Conservation (phyloP, 768 basidiomycete species). For the Cantharellus anzutake region DNA sequence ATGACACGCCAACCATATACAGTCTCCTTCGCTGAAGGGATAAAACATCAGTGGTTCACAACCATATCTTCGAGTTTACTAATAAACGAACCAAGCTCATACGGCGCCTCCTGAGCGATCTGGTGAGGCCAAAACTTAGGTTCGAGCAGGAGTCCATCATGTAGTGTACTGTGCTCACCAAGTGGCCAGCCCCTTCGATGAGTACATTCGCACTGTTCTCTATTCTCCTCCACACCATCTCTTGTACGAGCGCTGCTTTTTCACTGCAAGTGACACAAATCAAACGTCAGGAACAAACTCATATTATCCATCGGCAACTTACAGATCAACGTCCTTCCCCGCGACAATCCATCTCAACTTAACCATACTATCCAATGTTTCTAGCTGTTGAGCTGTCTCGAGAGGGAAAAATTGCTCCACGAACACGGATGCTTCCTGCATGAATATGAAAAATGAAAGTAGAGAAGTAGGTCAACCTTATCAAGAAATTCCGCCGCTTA, state of each 20-base stretch:
- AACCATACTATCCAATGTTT: constrained; percentile 13
- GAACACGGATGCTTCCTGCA: constrained; percentile 40
- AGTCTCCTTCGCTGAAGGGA: neutral
- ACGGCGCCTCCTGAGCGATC: no score
- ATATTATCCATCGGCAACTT: no score
- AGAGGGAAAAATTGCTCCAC: constrained; percentile 22
- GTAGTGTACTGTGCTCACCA: no score
- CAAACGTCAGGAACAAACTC: no score
- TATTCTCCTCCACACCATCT: no score
- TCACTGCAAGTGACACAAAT: no score
- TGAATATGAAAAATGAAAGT: neutral
- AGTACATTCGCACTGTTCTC: no score
- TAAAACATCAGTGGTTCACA: neutral
- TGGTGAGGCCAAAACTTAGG: no score
- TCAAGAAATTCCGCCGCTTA: constrained; percentile 4
- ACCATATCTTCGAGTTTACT: neutral
- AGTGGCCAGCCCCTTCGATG: no score
- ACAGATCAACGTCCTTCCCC: neutral
- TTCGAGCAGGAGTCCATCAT: no score
- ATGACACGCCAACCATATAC: neutral
- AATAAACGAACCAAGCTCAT: no score
- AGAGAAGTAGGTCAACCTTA: neutral
- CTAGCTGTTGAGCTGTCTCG: constrained; percentile 22
- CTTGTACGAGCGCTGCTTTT: no score
- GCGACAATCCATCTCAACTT: neutral